Conservation (phyloP, 805 yeast genomes). For the Saccharomyces kudriavzevii region DNA sequence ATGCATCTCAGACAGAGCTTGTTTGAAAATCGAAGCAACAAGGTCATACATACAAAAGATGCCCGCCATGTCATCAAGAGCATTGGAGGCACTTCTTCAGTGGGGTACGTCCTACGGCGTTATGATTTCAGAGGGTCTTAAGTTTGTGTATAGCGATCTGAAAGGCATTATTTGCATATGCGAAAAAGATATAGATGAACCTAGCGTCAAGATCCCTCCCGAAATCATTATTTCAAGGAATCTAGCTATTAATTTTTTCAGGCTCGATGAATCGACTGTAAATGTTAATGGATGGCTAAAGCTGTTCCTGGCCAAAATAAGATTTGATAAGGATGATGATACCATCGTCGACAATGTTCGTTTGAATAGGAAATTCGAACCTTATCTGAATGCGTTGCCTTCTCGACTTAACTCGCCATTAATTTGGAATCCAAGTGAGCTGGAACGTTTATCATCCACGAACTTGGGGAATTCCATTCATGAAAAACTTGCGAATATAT, state of each 20-base stretch:
- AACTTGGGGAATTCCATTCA: slow-evolving; percentile 50
- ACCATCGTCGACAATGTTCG: slow-evolving; percentile 4
- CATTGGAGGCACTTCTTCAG: slow-evolving; percentile 8
- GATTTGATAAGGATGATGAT: slow-evolving; percentile 24
- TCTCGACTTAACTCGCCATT: slow-evolving; percentile 44
- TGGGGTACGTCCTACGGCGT: slow-evolving; percentile 39
- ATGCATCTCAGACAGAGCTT: neutral
- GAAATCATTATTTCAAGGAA: slow-evolving; percentile 23
- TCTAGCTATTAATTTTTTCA: slow-evolving; percentile 23
- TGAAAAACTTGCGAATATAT: slow-evolving; percentile 39
- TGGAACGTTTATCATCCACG: slow-evolving; percentile 50
- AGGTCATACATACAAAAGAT: neutral
- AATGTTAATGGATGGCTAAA: slow-evolving; percentile 32
- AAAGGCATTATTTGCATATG: slow-evolving; percentile 34
- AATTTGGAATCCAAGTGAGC: slow-evolving; percentile 52
- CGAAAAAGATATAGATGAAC: slow-evolving; percentile 14
- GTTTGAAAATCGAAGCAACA: neutral
- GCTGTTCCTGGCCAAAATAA: slow-evolving; percentile 36
- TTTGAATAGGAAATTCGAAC: slow-evolving; percentile 25
- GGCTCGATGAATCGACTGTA: slow-evolving; percentile 1
- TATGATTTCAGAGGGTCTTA: slow-evolving; percentile 25
- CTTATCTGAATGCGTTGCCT: slow-evolving; percentile 49
- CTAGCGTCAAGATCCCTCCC: slow-evolving; percentile 27
- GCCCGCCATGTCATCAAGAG: neutral
- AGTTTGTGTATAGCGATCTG: slow-evolving; percentile 27